Percentiles rank a stretch among this genome's conserved stretches.
phyloP scores from a whole-genome alignment of 148 eudicot species.

The Nepenthes gracilis region DNA sequence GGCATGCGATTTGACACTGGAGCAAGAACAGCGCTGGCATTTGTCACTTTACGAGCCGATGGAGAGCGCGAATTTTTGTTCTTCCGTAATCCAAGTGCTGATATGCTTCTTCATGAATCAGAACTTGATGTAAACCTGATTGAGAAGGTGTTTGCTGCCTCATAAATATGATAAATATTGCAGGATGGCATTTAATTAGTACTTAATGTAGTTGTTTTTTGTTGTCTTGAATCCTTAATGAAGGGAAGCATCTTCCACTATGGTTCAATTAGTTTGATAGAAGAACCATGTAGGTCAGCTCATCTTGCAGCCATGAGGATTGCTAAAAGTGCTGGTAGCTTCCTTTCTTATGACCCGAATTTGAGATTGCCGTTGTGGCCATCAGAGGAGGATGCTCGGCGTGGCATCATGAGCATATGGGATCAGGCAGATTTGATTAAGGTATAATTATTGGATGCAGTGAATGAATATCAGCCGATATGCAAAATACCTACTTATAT shows the following conservation, averaged over 20 bases:
- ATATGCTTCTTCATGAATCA: slow-evolving; percentile 28
- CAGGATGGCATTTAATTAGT: background rate
- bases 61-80: slow-evolving; percentile 88
- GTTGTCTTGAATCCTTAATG: background rate
- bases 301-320: slow-evolving; percentile 1
- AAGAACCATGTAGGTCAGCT: background rate
- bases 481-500: background rate
- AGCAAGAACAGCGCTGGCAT: slow-evolving; percentile 75
- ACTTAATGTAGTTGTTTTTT: background rate
- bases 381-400: slow-evolving; percentile 36
- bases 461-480: too few relatives aligned
- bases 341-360: slow-evolving; percentile 63
- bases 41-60: slow-evolving; percentile 55
- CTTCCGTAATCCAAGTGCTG: slow-evolving; percentile 76
- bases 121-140: background rate
- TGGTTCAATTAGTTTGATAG: background rate
- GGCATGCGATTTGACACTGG: slow-evolving; percentile 64
- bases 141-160: background rate
- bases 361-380: slow-evolving; percentile 57
- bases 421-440: slow-evolving; percentile 49
- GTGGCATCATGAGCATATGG: slow-evolving; percentile 50
- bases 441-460: slow-evolving; percentile 10
- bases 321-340: slow-evolving; percentile 39
- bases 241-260: background rate
- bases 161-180: background rate